phyloP scores from a whole-genome alignment of 2,329 filamentous ascomycete genomes.

The Daldinia sp. region DNA sequence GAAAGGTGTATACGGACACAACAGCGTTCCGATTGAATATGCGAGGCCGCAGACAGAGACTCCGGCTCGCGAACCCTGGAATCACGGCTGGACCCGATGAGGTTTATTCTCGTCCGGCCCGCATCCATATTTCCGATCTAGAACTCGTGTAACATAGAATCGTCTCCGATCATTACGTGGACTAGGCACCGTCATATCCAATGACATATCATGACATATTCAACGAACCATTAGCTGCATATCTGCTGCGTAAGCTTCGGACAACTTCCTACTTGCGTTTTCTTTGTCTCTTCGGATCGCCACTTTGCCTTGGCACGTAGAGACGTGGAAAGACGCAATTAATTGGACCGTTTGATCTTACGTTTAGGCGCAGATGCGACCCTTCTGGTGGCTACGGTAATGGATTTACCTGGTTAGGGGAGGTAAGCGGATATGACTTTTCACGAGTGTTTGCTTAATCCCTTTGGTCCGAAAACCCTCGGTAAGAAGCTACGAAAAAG shows the following conservation, averaged over 20 bases:
- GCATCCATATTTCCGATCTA: background rate
- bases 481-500: background rate
- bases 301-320: constrained; percentile 15
- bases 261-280: background rate
- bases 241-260: background rate
- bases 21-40: constrained; percentile 90
- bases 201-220: background rate
- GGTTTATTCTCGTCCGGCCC: background rate
- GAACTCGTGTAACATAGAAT: constrained; percentile 8
- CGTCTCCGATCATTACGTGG: background rate
- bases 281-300: background rate
- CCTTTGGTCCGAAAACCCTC: background rate
- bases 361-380: background rate
- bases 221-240: background rate
- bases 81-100: constrained; percentile 85
- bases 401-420: constrained; percentile 19
- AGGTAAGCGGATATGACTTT: constrained; percentile 1
- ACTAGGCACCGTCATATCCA: background rate
- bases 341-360: constrained; percentile 17
- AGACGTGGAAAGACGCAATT: constrained; percentile 7
- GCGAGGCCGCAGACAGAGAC: constrained; percentile 84
- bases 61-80: constrained; percentile 83
- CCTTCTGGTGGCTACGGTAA: background rate
- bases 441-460: background rate
- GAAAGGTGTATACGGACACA: constrained; percentile 77